Conservation (phyloP, 2,329 filamentous ascomycete genomes). For the Verruconis gallopava region DNA sequence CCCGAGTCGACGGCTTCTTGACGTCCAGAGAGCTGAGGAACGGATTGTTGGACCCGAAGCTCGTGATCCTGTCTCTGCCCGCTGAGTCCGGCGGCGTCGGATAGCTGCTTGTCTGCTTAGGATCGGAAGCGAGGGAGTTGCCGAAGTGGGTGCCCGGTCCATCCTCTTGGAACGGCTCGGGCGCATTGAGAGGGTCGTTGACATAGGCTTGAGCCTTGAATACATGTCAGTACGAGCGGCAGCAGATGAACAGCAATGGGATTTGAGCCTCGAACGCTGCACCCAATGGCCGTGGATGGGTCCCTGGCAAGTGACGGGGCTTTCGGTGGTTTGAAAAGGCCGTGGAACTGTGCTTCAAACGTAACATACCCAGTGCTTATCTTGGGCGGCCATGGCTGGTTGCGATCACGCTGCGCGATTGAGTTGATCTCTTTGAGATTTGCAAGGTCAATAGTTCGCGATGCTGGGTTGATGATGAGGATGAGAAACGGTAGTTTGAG, state of each 20-base stretch:
- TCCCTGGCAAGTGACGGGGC: slow-evolving; percentile 4
- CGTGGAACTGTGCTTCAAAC: too few relatives aligned
- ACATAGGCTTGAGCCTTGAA: slow-evolving; percentile 51
- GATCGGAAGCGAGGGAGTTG: slow-evolving; percentile 28
- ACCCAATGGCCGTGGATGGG: slow-evolving; percentile 1
- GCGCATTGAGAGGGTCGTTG: slow-evolving; percentile 55
- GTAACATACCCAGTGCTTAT: slow-evolving; percentile 9
- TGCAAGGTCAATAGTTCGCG: too few relatives aligned
- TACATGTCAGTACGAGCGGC: background rate
- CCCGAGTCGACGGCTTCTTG: background rate
- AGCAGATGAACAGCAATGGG: background rate
- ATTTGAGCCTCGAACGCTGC: background rate
- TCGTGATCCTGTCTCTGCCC: background rate
- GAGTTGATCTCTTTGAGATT: too few relatives aligned
- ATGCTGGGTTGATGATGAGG: too few relatives aligned
- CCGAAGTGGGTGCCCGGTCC: slow-evolving; percentile 48
- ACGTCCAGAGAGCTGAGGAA: slow-evolving; percentile 21
- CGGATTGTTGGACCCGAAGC: slow-evolving; percentile 28
- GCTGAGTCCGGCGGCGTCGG: slow-evolving; percentile 5
- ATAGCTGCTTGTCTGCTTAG: slow-evolving; percentile 15
- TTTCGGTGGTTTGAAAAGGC: too few relatives aligned
- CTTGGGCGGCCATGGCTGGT: slow-evolving; percentile 7
- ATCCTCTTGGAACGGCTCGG: slow-evolving; percentile 54
- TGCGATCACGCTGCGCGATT: too few relatives aligned
- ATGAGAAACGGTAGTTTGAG: too few relatives aligned